Evolutionary conservation across 192 early-diverging fungal species (phyloP), one percentile per base, ranked within the genome.

Genomic region (Mortierella hygrophila): DNA sequence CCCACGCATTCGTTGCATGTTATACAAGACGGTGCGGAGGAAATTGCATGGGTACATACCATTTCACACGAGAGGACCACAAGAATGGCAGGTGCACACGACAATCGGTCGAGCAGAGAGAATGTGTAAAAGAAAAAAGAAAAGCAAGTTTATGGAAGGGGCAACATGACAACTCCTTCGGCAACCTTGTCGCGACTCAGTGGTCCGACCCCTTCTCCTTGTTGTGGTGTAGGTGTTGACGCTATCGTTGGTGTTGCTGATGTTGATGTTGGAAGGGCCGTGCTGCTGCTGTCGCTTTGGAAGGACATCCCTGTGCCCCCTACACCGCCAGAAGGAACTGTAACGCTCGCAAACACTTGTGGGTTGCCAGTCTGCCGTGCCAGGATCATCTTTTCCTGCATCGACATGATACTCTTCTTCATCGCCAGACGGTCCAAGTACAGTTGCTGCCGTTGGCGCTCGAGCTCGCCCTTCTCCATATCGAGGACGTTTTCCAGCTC

Each of bases 401-500:
- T 88, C 2, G 83, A 41, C 52, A 88, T 75, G 40, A 82, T 87
- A 23, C 87, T 90, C 69, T 92, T 91, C 89, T 91, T 90, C 55
- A 95, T 87, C 41, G 89, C 88, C 44, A 96, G 78, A 5, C 93
- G 87, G 20, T 96, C 94, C 40, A 88, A 68, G 78, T 90, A 94
- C 26, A 96, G 81, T 42, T 88, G 80, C 47, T 94, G 90, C 29
- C 93, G 90, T 83, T 95, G 93, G 16, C 88, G 78, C 74, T 95
- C 95, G 15, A 99, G 85, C 26, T 97, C 95, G 74, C 91, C 90
- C 82, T 95, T 90, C 89, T 99, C 98, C n/a, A 91, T 90, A 72
- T 98, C 98, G 18, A 99, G 84, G 5, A 97, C 89, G 23, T 89
- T 90, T 87, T 98, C 99, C 72, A 99, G 81, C 82, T 98, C 96